Conservation (phyloP, 2,329 filamentous ascomycete genomes). For the Aspergillus sergii region DNA sequence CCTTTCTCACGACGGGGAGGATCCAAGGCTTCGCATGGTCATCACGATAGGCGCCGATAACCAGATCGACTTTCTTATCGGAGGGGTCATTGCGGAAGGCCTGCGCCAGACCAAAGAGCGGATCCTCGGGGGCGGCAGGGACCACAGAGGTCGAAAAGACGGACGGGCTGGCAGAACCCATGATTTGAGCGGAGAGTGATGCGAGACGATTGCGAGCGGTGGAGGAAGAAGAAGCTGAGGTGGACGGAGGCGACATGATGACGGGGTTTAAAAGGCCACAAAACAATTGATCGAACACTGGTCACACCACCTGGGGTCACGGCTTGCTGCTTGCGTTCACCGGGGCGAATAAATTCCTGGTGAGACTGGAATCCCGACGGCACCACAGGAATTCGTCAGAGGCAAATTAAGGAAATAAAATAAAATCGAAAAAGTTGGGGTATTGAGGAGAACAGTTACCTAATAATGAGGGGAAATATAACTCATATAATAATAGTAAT, state of each 20-base stretch:
- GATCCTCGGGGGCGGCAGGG: slow-evolving; percentile 89
- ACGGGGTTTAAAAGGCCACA: slow-evolving; percentile 17
- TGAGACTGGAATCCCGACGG: slow-evolving; percentile 9
- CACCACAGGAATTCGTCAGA: slow-evolving; percentile 1
- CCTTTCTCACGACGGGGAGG: slow-evolving; percentile 93
- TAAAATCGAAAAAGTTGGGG: background rate
- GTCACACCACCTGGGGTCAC: slow-evolving; percentile 28
- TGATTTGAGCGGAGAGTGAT: slow-evolving; percentile 56
- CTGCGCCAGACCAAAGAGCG: slow-evolving; percentile 89
- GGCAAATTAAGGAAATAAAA: background rate
- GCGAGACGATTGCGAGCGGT: slow-evolving; percentile 35
- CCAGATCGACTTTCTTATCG: slow-evolving; percentile 86
- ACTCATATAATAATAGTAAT: slow-evolving; percentile 3
- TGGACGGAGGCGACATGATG: slow-evolving; percentile 16
- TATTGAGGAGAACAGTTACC: background rate
- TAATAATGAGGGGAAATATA: slow-evolving; percentile 8
- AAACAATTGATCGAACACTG: slow-evolving; percentile 11
- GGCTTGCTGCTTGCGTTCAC: slow-evolving; percentile 40
- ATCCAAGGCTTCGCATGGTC: slow-evolving; percentile 97
- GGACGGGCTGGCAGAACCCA: slow-evolving; percentile 64
- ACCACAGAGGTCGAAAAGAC: slow-evolving; percentile 76
- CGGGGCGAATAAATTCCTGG: slow-evolving; percentile 19
- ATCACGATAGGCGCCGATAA: slow-evolving; percentile 93
- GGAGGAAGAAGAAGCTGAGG: slow-evolving; percentile 14
- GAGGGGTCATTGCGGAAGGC: slow-evolving; percentile 79